phyloP scores from a whole-genome alignment of 345 rosid genomes.

The Euphorbia peplus region DNA sequence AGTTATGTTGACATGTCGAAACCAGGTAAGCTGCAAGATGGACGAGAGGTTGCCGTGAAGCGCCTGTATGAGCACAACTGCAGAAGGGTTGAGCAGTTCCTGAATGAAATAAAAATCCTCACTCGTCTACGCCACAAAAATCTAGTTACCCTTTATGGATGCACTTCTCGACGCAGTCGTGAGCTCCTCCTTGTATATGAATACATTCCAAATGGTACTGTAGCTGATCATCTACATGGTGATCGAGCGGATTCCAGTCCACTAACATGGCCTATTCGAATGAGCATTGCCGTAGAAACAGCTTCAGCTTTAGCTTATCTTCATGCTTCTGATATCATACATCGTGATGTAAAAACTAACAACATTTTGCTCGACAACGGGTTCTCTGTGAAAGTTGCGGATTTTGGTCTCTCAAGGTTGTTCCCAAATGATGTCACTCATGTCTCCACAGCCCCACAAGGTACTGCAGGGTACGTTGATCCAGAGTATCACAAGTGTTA shows the following conservation, averaged over 20 bases:
- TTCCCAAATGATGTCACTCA: constrained; percentile 22
- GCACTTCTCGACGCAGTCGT: constrained; percentile 34
- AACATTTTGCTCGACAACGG: constrained; percentile 21
- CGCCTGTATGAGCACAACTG: constrained; percentile 30
- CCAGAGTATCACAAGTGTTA: constrained; percentile 20
- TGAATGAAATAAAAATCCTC: constrained; percentile 33
- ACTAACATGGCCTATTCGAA: constrained; percentile 22
- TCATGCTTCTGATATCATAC: constrained; percentile 21
- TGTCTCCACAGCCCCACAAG: constrained; percentile 24
- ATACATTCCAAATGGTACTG: constrained; percentile 22
- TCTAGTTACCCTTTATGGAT: constrained; percentile 36
- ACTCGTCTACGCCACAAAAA: constrained; percentile 35
- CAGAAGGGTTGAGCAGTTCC: constrained; percentile 29
- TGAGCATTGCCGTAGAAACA: constrained; percentile 24
- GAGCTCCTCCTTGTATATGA: constrained; percentile 38
- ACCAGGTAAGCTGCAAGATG: constrained; percentile 33
- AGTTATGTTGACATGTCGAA: background rate
- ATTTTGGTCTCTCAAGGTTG: constrained; percentile 26
- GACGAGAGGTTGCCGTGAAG: constrained; percentile 39
- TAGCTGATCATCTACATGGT: constrained; percentile 25
- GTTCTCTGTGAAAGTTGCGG: constrained; percentile 22
- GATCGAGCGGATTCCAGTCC: constrained; percentile 10
- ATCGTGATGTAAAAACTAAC: constrained; percentile 24
- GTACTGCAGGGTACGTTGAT: constrained; percentile 26
- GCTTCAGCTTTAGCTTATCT: constrained; percentile 21